These are phyloP conservation scores for Globisporangium barbulae DNA, from an alignment of 352 stramenopile species.

Conservation along the genomic window DNA sequence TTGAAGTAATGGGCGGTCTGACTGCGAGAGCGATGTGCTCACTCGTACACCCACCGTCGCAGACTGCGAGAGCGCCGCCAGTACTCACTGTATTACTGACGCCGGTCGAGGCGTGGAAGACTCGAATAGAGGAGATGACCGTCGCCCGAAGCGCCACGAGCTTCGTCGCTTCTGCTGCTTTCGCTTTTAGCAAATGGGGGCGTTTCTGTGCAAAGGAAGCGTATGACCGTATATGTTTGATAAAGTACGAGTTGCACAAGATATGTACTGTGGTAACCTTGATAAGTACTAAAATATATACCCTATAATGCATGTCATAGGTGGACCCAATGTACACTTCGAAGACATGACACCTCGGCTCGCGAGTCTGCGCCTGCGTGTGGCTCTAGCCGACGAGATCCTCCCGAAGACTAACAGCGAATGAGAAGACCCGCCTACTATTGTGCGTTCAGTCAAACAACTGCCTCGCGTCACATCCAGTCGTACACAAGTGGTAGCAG, in stretches of 20 bases:
- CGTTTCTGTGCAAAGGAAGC: background rate
- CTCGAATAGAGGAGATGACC: background rate
- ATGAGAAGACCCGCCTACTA: too few relatives aligned
- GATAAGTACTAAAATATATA: background rate
- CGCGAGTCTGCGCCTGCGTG: too few relatives aligned
- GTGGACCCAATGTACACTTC: too few relatives aligned
- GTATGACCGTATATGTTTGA: background rate
- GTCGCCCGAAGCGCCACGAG: background rate
- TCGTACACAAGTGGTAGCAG: too few relatives aligned
- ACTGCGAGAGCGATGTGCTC: background rate
- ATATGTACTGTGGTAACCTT: background rate
- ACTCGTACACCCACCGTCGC: slow-evolving; percentile 1
- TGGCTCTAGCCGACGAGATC: too few relatives aligned
- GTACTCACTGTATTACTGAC: background rate
- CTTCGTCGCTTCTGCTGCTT: slow-evolving; percentile 1
- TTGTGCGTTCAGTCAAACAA: too few relatives aligned
- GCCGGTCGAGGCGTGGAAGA: background rate
- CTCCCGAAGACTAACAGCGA: too few relatives aligned
- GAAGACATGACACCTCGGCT: too few relatives aligned
- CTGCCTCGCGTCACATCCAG: too few relatives aligned
- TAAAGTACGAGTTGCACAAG: background rate
- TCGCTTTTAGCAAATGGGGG: slow-evolving; percentile 5
- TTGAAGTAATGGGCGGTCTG: slow-evolving; percentile 12
- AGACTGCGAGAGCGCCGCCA: background rate
- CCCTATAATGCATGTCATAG: too few relatives aligned